phyloP scores from a whole-genome alignment of 1,139 yeast genomes.

The Taphrina populina region DNA sequence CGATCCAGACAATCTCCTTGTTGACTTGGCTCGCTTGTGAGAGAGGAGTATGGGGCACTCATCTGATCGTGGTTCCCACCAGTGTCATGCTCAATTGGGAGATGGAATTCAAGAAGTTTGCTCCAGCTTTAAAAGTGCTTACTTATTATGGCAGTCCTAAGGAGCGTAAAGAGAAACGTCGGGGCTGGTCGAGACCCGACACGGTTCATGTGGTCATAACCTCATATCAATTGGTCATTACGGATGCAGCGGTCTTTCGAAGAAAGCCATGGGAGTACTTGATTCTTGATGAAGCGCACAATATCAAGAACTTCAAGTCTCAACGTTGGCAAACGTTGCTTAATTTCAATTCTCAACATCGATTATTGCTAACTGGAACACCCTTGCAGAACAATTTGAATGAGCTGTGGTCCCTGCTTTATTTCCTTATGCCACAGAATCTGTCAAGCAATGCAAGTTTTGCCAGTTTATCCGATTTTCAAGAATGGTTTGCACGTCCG shows the following conservation, averaged over 20 bases:
- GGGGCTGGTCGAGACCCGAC: slow-evolving; percentile 96
- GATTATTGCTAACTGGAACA: slow-evolving; percentile 88
- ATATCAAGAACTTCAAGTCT: slow-evolving; percentile 91
- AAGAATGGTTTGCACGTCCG: slow-evolving; percentile 97
- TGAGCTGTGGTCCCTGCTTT: slow-evolving; percentile 79
- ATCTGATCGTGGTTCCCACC: slow-evolving; percentile 92
- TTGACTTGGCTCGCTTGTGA: slow-evolving; percentile 88
- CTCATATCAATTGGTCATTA: slow-evolving; percentile 92
- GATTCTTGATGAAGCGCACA: slow-evolving; percentile 98
- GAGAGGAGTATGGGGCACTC: slow-evolving; percentile 97
- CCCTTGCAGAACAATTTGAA: slow-evolving; percentile 86
- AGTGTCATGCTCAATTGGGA: slow-evolving; percentile 99
- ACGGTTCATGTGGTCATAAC: slow-evolving; percentile 97
- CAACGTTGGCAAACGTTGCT: slow-evolving; percentile 95
- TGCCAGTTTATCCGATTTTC: slow-evolving; percentile 93
- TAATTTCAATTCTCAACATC: slow-evolving; percentile 86
- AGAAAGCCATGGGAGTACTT: slow-evolving; percentile 92
- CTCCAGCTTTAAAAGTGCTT: slow-evolving; percentile 94
- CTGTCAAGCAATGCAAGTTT: slow-evolving; percentile 75
- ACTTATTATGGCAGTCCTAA: slow-evolving; percentile 98
- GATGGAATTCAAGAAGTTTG: slow-evolving; percentile 97
- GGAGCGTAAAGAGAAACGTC: slow-evolving; percentile 90
- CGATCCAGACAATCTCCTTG: slow-evolving; percentile 90
- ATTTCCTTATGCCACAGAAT: slow-evolving; percentile 86
- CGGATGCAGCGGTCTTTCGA: slow-evolving; percentile 90